Evolutionary conservation across 306 rosid genomes (phyloP).

Genomic region (Erythrophleum fordii): DNA sequence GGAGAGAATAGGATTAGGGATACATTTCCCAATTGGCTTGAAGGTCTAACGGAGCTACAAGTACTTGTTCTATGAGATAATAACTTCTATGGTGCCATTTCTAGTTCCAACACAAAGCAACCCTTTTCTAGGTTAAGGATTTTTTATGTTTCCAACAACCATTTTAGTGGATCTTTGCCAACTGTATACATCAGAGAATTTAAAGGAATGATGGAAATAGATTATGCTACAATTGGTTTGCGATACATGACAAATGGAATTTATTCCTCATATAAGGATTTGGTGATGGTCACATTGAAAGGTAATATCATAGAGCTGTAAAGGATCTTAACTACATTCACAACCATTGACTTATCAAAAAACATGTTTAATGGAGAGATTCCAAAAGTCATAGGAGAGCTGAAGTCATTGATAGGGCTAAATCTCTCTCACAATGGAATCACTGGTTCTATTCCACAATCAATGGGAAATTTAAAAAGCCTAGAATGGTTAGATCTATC

Average conservation of each 20-base stretch:
- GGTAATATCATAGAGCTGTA: not conserved
- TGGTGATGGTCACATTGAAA: not conserved
- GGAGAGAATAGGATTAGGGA: too few relatives aligned
- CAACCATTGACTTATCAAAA: conserved; percentile 4
- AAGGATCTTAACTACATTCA: not conserved
- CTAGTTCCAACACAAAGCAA: not conserved
- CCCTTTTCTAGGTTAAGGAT: conserved; percentile 2
- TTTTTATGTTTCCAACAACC: too few relatives aligned
- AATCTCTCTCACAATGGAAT: not conserved
- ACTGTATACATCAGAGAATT: too few relatives aligned
- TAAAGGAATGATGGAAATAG: too few relatives aligned
- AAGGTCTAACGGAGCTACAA: too few relatives aligned
- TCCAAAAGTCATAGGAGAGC: not conserved
- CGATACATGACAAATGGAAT: not conserved
- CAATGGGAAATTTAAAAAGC: not conserved
- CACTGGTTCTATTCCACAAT: not conserved
- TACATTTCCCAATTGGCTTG: too few relatives aligned
- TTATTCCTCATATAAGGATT: not conserved
- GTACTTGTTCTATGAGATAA: too few relatives aligned
- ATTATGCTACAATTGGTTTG: not conserved
- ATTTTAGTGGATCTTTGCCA: too few relatives aligned
- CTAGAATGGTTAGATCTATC: conserved; percentile 37
- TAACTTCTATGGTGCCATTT: too few relatives aligned
- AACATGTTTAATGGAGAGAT: too few relatives aligned
- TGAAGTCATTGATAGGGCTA: not conserved